phyloP scores from a whole-genome alignment of 805 yeast genomes.

The Hanseniaspora guilliermondii region DNA sequence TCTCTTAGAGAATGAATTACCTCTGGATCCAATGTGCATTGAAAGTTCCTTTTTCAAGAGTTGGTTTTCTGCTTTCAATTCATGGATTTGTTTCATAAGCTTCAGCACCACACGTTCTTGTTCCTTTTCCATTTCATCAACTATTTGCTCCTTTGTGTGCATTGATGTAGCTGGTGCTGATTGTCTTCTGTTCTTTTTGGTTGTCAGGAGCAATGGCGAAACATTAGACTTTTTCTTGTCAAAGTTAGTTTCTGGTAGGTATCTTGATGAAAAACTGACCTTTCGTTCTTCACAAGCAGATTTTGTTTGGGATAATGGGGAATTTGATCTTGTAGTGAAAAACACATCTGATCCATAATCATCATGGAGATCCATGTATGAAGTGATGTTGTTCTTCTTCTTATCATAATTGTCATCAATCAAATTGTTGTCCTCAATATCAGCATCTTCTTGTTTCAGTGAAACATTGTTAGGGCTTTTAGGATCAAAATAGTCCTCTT shows the following conservation, averaged over 20 bases:
- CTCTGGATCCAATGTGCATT: background rate
- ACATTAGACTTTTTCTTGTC: background rate
- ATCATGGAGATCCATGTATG: background rate
- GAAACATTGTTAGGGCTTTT: background rate
- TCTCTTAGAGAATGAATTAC: background rate
- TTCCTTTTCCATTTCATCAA: conserved; percentile 51
- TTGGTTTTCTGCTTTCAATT: conserved; percentile 37
- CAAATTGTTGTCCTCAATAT: conserved; percentile 2
- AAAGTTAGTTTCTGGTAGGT: background rate
- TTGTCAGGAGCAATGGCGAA: conserved; percentile 4
- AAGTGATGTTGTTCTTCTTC: background rate
- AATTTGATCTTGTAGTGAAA: conserved; percentile 7
- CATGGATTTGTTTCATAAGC: conserved; percentile 40
- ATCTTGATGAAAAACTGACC: background rate
- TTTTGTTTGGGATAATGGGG: conserved; percentile 1
- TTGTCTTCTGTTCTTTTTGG: conserved; percentile 10
- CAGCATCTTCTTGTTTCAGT: conserved; percentile 1
- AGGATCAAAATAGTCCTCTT: background rate
- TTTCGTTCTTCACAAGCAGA: background rate
- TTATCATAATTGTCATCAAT: background rate
- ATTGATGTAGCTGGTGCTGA: conserved; percentile 10
- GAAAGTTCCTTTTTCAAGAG: conserved; percentile 24
- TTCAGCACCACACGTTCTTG: conserved; percentile 51
- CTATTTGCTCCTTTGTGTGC: conserved; percentile 32
- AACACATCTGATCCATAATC: conserved; percentile 7